phyloP scores from a whole-genome alignment of 163 green algal species.

The Prototheca wickerhamii region DNA sequence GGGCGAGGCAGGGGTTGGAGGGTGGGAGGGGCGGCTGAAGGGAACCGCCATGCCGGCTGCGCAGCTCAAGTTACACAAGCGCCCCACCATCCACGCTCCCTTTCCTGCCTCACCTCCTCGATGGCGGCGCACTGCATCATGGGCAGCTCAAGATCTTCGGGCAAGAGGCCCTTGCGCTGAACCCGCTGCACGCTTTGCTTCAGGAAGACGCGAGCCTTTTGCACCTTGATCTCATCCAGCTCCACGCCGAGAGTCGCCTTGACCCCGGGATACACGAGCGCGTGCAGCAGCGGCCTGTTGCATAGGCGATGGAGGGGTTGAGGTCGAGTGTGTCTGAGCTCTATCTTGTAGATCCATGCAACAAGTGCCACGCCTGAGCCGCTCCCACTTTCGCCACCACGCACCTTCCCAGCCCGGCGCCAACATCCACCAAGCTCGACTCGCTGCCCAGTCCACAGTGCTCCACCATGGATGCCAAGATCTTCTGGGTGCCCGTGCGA shows the following conservation, averaged over 20 bases:
- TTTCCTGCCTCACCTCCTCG: constrained; percentile 34
- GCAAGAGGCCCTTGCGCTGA: constrained; percentile 6
- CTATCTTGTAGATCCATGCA: neutral
- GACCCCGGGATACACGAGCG: constrained; percentile 50
- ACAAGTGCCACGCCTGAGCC: neutral
- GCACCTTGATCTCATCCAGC: constrained; percentile 79
- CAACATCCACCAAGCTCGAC: constrained; percentile 77
- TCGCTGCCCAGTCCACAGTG: constrained; percentile 48
- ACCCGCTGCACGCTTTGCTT: constrained; percentile 37
- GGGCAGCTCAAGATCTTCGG: constrained; percentile 9
- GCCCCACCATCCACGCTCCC: neutral
- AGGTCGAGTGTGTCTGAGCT: too few species aligned
- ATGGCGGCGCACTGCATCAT: constrained; percentile 43
- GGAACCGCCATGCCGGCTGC: too few species aligned
- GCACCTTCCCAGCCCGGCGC: constrained; percentile 72
- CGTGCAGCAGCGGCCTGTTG: constrained; percentile 85
- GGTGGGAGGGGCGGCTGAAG: neutral
- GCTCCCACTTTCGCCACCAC: neutral
- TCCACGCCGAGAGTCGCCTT: constrained; percentile 61
- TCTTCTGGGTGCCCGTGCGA: constrained; percentile 58
- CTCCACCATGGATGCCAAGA: constrained; percentile 55
- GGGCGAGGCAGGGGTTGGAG: neutral
- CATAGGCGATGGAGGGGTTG: too few species aligned
- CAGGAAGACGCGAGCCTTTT: constrained; percentile 75
- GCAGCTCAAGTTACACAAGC: too few species aligned